Percentiles rank a stretch among this genome's conserved stretches.
Evolutionary conservation across 768 basidiomycete species (phyloP).

Genomic region (Asterophora parasitica): DNA sequence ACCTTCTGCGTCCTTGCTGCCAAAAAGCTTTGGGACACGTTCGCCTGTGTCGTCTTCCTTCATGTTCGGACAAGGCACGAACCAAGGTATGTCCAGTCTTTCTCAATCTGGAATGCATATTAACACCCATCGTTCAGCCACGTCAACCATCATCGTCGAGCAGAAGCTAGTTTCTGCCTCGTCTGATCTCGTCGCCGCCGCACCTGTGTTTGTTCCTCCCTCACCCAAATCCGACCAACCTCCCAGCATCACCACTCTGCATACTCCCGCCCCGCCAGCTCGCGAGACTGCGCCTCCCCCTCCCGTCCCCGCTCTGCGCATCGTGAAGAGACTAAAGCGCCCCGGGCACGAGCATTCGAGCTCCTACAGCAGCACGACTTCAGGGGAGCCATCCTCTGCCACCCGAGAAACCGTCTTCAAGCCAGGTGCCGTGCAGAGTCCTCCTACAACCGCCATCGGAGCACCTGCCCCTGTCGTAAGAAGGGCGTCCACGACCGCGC

Average conservation of each 20-base stretch:
- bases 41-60: background rate
- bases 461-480: background rate
- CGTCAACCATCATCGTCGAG: background rate
- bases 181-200: background rate
- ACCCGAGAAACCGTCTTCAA: background rate
- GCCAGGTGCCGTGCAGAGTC: background rate
- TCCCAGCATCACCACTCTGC: background rate
- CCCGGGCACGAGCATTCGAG: constrained; percentile 16
- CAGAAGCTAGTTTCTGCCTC: background rate
- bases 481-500: background rate
- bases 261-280: constrained; percentile 11
- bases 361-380: constrained; percentile 12
- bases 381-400: constrained; percentile 6
- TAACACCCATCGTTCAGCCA: background rate
- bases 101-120: background rate
- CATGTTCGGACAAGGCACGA: background rate
- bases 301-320: constrained; percentile 40
- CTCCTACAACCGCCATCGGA: background rate
- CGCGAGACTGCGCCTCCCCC: constrained; percentile 25
- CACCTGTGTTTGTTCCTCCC: constrained; percentile 12
- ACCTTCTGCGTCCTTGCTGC: background rate
- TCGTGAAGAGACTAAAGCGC: constrained; percentile 38
- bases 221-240: constrained; percentile 9
- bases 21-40: background rate
- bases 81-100: background rate